Conservation (phyloP, 2,329 filamentous ascomycete genomes). For the Apiospora rasikravindrae region DNA sequence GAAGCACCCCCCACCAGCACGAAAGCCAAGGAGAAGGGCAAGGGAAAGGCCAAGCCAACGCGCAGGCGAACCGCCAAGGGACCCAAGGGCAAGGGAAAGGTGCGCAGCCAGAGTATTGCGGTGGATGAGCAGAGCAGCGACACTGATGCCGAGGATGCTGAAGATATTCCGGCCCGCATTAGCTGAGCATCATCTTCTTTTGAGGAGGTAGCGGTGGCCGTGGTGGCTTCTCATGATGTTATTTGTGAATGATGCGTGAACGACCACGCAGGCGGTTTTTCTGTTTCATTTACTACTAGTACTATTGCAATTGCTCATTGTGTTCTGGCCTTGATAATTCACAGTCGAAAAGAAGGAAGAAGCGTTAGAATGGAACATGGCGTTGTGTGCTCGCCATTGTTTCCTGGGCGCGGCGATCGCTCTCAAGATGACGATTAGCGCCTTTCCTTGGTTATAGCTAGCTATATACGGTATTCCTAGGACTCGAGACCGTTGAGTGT, state of each 20-base stretch:
- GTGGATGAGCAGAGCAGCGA: conserved; percentile 32
- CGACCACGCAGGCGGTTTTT: background rate
- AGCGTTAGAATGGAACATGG: background rate
- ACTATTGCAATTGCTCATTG: background rate
- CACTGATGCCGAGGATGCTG: conserved; percentile 38
- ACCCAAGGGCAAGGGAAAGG: background rate
- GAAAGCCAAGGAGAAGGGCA: background rate
- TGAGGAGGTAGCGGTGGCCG: background rate
- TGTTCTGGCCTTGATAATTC: background rate
- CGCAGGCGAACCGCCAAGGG: background rate
- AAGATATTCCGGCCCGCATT: conserved; percentile 37
- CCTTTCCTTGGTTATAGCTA: background rate
- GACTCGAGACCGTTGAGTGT: background rate
- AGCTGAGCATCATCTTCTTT: background rate
- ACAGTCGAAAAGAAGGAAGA: background rate
- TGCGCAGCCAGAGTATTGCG: background rate
- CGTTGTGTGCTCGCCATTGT: background rate
- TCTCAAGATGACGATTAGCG: background rate
- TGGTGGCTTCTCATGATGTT: background rate
- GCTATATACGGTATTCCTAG: background rate
- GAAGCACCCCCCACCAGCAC: conserved; percentile 15
- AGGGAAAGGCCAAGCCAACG: background rate
- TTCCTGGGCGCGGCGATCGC: background rate
- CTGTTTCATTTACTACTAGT: background rate
- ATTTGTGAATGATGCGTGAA: background rate